Evolutionary conservation across 1,139 yeast genomes (phyloP), one percentile per base, ranked within the genome.

Genomic region (Yamadazyma blattariae): DNA sequence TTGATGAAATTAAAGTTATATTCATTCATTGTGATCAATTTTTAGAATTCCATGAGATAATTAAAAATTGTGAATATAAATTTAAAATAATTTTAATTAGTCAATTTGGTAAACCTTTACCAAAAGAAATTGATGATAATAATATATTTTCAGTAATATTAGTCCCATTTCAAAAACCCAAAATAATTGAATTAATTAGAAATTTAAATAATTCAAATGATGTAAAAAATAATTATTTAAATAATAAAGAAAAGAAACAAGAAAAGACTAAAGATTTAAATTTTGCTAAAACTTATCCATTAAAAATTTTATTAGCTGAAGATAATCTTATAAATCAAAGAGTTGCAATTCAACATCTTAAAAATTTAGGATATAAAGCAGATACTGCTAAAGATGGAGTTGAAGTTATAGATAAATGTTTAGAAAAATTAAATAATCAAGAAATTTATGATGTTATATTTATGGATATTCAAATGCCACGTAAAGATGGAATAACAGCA

Each of bases 381-480:
- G 80, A 73, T 35, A 77, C 74, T 39, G 82, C 80, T 19, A 71
- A 71, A 44, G 78, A 74, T 44, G 80, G 80, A 0, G 68, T 71
- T 16, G 77, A 71, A 39, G 79, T 64, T 3, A 42, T 74, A 13
- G 70, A 65, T 31, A 64, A 56, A 48, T 71, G 74, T 42, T 48
- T 56, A 29, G 44, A 28, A 5, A 37, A 47, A 19, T 52, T 59
- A 27, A 51, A 50, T 9, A 52, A 52, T 37, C 66, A 63, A 17
- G 57, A 56, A 28, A 60, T 60, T 52, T 74, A 73, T 47, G 77
- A 76, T 50, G 63, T 72, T 31, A 64, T 74, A 3, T 56, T 74
- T 37, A 73, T 74, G 79, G 80, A 74, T 50, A 72, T 74, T 32
- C 80, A 74, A 47, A 71, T 74, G 76, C 80, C 80, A 3, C 55